These are phyloP conservation scores for Phytophthora niederhauseri DNA, from an alignment of 352 stramenopile genomes.

Conservation along the genomic window DNA sequence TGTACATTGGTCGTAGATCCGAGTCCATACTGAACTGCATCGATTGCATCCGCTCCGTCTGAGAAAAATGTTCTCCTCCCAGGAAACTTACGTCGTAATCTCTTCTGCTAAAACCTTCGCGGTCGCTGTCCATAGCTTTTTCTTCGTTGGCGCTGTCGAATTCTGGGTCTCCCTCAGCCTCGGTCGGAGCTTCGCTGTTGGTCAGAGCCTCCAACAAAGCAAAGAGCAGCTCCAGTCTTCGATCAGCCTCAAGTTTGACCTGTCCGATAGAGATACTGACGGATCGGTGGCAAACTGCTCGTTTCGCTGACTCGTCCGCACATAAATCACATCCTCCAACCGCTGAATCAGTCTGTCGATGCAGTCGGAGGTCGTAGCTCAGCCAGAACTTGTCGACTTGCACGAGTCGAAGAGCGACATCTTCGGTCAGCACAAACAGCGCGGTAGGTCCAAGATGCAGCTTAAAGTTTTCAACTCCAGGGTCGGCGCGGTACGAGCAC, in stretches of 20 bases:
- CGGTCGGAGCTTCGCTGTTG: conserved; percentile 39
- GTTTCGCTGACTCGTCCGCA: conserved; percentile 62
- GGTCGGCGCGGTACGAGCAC: conserved; percentile 68
- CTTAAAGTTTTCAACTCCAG: conserved; percentile 66
- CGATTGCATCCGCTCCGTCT: conserved; percentile 65
- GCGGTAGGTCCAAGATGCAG: conserved; percentile 78
- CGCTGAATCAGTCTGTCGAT: conserved; percentile 46
- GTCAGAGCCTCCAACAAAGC: conserved; percentile 79
- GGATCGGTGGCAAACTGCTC: conserved; percentile 64
- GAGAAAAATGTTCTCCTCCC: conserved; percentile 31
- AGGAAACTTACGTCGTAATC: conserved; percentile 42
- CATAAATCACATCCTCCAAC: conserved; percentile 62
- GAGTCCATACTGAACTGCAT: conserved; percentile 68
- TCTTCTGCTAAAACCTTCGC: conserved; percentile 21
- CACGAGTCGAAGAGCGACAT: conserved; percentile 85
- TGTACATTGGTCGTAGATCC: conserved; percentile 70
- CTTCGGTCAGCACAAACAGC: conserved; percentile 84
- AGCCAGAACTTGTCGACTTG: conserved; percentile 86
- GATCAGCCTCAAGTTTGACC: conserved; percentile 88
- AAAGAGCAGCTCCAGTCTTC: conserved; percentile 81
- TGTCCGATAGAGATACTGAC: conserved; percentile 74
- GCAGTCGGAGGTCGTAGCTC: conserved; percentile 73
- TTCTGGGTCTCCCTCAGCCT: conserved; percentile 33
- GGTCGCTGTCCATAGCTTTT: conserved; percentile 37
- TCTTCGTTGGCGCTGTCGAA: conserved; percentile 40